Base-by-base conservation (phyloP, 139 green algal species). In the Ettlia oleoabundans region DNA sequence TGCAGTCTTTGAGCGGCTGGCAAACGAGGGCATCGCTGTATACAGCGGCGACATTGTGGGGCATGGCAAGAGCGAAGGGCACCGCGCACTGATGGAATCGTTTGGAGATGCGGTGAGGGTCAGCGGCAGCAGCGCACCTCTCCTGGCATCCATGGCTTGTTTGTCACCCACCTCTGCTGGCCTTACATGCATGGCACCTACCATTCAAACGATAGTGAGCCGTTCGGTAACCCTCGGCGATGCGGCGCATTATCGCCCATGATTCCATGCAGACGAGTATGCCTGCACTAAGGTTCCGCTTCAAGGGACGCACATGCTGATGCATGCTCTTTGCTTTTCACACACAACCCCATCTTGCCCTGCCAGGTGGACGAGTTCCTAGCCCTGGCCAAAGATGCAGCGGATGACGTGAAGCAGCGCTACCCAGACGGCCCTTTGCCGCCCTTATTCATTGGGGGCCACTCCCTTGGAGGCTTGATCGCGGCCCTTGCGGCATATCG, bases 391-490 rank as follows among this genome's bases (percentile, higher is more conserved):
- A 18, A 52, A 72, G 33, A 58, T 78, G 79, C 58, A 35, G 41
- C 18, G 18, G 33, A 38, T 37, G 41, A 35, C 38, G 7, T 68
- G 13, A 19, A 26, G 6, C 35, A 38, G 6, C 24, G 58, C n/a
- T 71, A 30, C 33, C 53, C 51, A 1, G 19, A 24, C 4, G 61
- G 76, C 30, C 1, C 78, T 38, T 38, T 66, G 0, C 38, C 68
- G n/a, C 72, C 79, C 40, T 76, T 80, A 13, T 90, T 94, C 65
- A 51, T 93, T 3, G 93, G 83, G 0, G 93, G 93, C 2, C 88
- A 93, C 67, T 91, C 80, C 73, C 86, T 96, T 82, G 93, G 93
- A n/a, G 92, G 89, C 22, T 83, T 96, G 22, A 87, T 95, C 8
- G 88, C 85, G 8, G 58, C 74, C 13, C 42, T 84, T 53, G 40